Evolutionary conservation across 2,329 filamentous ascomycete genomes (phyloP).

Genomic region (Sarocladiaceae sp.): DNA sequence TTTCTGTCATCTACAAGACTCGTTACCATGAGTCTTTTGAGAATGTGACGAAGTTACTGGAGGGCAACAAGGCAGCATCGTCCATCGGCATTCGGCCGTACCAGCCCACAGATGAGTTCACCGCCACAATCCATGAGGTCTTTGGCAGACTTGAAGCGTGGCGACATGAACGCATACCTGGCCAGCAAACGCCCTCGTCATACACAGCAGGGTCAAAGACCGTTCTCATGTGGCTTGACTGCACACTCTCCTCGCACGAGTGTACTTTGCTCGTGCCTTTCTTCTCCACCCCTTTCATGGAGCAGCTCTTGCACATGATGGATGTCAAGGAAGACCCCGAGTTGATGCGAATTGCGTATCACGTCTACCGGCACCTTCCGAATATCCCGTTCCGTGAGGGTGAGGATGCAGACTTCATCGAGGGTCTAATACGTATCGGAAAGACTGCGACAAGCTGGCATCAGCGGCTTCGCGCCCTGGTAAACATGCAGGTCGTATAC

Average conservation of each 20-base stretch:
- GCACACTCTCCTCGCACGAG: conserved; percentile 82
- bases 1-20: conserved; percentile 83
- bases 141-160: conserved; percentile 79
- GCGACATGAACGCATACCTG: conserved; percentile 76
- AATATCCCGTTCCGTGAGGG: conserved; percentile 89
- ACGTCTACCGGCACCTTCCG: conserved; percentile 91
- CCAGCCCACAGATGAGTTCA: conserved; percentile 67
- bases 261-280: conserved; percentile 87
- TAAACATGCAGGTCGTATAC: conserved; percentile 98
- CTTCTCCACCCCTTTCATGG: conserved; percentile 84
- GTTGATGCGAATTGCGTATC: conserved; percentile 87
- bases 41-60: conserved; percentile 67
- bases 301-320: conserved; percentile 98
- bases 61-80: conserved; percentile 71
- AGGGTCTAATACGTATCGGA: conserved; percentile 80
- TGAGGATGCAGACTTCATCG: conserved; percentile 79
- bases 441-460: conserved; percentile 85
- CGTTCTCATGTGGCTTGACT: conserved; percentile 89
- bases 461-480: conserved; percentile 85
- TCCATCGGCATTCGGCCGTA: conserved; percentile 84
- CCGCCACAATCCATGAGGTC: conserved; percentile 62
- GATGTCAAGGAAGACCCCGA: conserved; percentile 98
- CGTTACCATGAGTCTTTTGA: conserved; percentile 91
- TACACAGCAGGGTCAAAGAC: conserved; percentile 98
- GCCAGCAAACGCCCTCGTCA: conserved; percentile 85